A percentile compares a stretch with the other conserved stretches of the same genome.
These are phyloP conservation scores for Pyrenula massariospora DNA, from an alignment of 495 filamentous ascomycete species.

Conservation along the genomic window DNA sequence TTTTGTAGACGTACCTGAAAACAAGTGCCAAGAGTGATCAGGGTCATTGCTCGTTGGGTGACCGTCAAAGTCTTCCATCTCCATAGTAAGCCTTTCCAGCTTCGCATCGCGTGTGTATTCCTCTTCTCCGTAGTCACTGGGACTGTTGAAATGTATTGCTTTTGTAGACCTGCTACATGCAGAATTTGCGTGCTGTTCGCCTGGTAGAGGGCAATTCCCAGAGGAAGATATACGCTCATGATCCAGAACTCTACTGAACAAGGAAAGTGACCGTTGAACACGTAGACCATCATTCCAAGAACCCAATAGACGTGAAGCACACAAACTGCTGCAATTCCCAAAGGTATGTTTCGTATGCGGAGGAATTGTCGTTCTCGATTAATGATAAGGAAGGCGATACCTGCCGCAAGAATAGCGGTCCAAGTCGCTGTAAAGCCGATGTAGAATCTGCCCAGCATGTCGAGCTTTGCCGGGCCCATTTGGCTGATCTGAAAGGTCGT, in stretches of 20 bases:
- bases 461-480: constrained; percentile 8
- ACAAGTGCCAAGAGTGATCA: constrained; percentile 37
- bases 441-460: constrained; percentile 31
- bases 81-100: constrained; percentile 6
- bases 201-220: constrained; percentile 62
- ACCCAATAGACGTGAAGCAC: constrained; percentile 56
- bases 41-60: constrained; percentile 28
- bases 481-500: background rate
- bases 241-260: constrained; percentile 56
- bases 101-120: constrained; percentile 12
- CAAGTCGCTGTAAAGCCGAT: constrained; percentile 35
- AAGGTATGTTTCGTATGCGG: constrained; percentile 48
- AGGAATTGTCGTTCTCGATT: constrained; percentile 46
- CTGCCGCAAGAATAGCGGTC: constrained; percentile 39
- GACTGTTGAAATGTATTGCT: constrained; percentile 17
- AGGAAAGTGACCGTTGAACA: constrained; percentile 45
- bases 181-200: constrained; percentile 56
- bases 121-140: constrained; percentile 7
- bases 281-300: constrained; percentile 46
- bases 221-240: constrained; percentile 61
- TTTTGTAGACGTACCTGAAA: constrained; percentile 33
- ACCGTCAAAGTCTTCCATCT: constrained; percentile 27
- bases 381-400: constrained; percentile 39
- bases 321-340: constrained; percentile 45
- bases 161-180: constrained; percentile 45